Base-by-base conservation (phyloP, 441 rosid species). In the Biscutella laevigata region DNA sequence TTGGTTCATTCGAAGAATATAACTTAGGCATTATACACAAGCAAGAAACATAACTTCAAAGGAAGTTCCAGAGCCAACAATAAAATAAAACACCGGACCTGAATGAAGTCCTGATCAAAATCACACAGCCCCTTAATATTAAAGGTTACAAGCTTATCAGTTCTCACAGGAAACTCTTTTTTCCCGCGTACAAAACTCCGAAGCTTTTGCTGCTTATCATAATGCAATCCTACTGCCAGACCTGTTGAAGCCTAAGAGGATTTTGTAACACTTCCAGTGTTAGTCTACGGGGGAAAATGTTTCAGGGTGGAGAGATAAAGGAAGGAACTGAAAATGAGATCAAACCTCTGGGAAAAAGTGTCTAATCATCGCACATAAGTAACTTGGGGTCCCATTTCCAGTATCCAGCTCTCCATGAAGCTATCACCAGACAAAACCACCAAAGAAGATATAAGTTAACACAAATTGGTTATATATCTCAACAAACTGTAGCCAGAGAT, bases 351-450 rank as follows among this genome's bases (percentile, higher is more conserved):
- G 83, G 34, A 77, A 73, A 52, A 74, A 74, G 34, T 79, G 80
- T 19, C 94, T 63, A 44, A 91, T 72, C 83, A 85, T 65, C 3
- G 87, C 88, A 47, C 80, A 66, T 8, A 73, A 65, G 68, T 66
- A 73, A 60, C 53, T 71, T 6, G 95, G 96, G 17, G 67, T 66
- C 33, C 94, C 95, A 33, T 59, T 17, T 69, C 72, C 74, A 4
- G 94, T 83, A 71, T 91, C 98, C n/a, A 88, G 79, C 69, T 82
- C 96, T 42, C 95, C 97, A 69, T 75, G 86, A 64, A 88, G 76
- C 99, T 92, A 72, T 34, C 19, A 53, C 53, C 38, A 45, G 58
- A 51, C 29, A 43, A 44, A 64, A 11, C 47, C 51, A 54, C 6
- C 57, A 38, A 45, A 39, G 19, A 39, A 30, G 7, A 38, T 38